Base-by-base conservation (phyloP, 108 stramenopile genomes). In the Nitzschia inconspicua region DNA sequence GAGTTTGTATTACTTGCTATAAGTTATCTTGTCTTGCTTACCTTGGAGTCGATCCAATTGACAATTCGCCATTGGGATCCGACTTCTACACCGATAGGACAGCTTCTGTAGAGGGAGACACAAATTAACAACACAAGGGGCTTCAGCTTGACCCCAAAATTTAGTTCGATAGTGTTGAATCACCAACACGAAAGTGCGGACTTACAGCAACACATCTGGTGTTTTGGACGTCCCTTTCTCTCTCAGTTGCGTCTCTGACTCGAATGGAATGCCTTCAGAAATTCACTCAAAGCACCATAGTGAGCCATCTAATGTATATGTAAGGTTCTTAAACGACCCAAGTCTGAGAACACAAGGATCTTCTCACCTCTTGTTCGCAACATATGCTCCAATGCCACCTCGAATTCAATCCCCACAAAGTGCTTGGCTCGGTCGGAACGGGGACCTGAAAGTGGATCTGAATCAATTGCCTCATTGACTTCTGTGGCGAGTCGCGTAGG, bases 1-100 rank as follows among this genome's bases (percentile, higher is more conserved):
- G n/a, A n/a, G n/a, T n/a, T n/a, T n/a, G n/a, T n/a, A n/a, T n/a
- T n/a, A n/a, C n/a, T n/a, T n/a, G n/a, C 3, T 5, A 44, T 23
- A 26, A 31, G 13, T 40, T 22, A 41, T 51, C 9, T 23, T 40
- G 62, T 18, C 23, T 22, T 22, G 13, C 84, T 44, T 65, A 83
- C 85, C 76, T 90, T 91, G 20, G 88, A 89, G 46, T 93, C 91
- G 26, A 93, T 89, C 91, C 91, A 93, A 55, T 80, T 84, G 10
- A 93, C 73, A 2, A 88, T 66, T 47, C 78, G 83, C 87, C 88
- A 93, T 54, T 83, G 84, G 14, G 63, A 63, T 41, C 57, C 71
- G 3, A 63, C 48, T 23, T 55, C 40, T 26, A 60, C 61, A 32
- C 62, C 57, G 6, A 75, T 63, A 0, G 50, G 52, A 5, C 39